A percentile compares a stretch with the other conserved stretches of the same genome.
These are phyloP conservation scores for Ochetophila trinervis DNA, from an alignment of 306 rosid genomes.

Conservation along the genomic window DNA sequence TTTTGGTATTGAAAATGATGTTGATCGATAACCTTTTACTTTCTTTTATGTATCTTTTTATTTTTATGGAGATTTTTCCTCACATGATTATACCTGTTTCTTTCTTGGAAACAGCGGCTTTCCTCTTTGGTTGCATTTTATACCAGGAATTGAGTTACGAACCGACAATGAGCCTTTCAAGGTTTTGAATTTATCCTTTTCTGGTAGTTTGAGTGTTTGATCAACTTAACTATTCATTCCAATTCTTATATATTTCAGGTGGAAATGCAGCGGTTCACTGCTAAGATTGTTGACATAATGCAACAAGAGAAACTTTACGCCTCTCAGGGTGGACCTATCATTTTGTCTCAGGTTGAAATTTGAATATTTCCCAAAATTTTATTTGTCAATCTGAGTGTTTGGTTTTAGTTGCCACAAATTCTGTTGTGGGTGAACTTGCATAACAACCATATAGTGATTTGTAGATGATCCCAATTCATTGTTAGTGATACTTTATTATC, in stretches of 20 bases:
- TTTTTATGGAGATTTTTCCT: not conserved
- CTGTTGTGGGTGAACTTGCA: not conserved
- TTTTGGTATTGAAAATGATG: constrained; percentile 2
- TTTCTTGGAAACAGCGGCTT: constrained; percentile 60
- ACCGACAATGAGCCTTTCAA: constrained; percentile 79
- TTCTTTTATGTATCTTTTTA: not conserved
- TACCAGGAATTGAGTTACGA: constrained; percentile 71
- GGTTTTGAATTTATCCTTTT: constrained; percentile 35
- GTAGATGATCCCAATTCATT: constrained; percentile 6
- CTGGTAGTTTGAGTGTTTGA: not conserved
- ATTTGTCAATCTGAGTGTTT: not conserved
- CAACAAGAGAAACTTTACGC: constrained; percentile 81
- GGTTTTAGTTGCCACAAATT: not conserved
- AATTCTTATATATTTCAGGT: constrained; percentile 40
- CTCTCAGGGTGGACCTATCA: constrained; percentile 91
- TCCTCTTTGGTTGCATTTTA: constrained; percentile 85
- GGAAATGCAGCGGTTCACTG: constrained; percentile 82
- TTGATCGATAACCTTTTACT: not conserved
- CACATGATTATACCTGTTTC: not conserved
- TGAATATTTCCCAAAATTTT: not conserved
- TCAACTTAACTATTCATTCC: not conserved
- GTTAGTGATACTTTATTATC: not conserved
- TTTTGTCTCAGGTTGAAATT: constrained; percentile 95
- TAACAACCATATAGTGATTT: not conserved
- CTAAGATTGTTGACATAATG: constrained; percentile 82